Conservation (phyloP, 2,329 filamentous ascomycete genomes). For the Colletotrichum lindemuthianum region DNA sequence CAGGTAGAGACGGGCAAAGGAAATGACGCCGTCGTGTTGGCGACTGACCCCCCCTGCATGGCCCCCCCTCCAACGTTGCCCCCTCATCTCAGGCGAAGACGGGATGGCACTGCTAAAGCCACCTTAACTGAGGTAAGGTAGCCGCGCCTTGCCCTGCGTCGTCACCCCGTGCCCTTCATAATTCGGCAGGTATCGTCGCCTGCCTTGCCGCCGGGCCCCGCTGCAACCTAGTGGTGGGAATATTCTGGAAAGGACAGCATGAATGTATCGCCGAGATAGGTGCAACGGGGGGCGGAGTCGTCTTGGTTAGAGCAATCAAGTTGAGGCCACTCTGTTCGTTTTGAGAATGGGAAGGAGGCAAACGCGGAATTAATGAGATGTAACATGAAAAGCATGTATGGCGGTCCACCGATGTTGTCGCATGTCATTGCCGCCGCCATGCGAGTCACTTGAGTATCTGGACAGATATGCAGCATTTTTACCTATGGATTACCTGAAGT, state of each 20-base stretch:
- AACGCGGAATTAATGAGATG: constrained; percentile 8
- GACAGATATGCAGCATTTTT: no score
- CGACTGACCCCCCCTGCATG: constrained; percentile 4
- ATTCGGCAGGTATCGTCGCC: not conserved
- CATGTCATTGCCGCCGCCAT: no score
- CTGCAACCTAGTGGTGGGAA: constrained; percentile 28
- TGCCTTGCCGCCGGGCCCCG: constrained; percentile 17
- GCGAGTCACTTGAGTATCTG: no score
- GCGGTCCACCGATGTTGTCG: no score
- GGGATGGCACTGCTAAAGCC: constrained; percentile 31
- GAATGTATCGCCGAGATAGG: constrained; percentile 22
- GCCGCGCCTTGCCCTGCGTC: constrained; percentile 11
- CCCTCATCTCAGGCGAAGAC: constrained; percentile 34
- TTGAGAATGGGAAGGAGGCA: not conserved
- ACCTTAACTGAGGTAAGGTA: constrained; percentile 33
- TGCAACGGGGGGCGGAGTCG: not conserved
- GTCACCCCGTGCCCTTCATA: not conserved
- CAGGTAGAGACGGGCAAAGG: not conserved
- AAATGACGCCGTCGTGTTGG: constrained; percentile 24
- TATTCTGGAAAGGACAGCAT: constrained; percentile 30
- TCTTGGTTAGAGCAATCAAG: not conserved
- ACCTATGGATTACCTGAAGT: no score
- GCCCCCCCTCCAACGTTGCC: constrained; percentile 22
- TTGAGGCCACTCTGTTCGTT: constrained; percentile 33
- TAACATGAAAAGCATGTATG: not conserved